Percentiles rank a stretch among this genome's conserved stretches.
Evolutionary conservation across 768 basidiomycete species (phyloP).

Genomic region (Tricholoma sp.): DNA sequence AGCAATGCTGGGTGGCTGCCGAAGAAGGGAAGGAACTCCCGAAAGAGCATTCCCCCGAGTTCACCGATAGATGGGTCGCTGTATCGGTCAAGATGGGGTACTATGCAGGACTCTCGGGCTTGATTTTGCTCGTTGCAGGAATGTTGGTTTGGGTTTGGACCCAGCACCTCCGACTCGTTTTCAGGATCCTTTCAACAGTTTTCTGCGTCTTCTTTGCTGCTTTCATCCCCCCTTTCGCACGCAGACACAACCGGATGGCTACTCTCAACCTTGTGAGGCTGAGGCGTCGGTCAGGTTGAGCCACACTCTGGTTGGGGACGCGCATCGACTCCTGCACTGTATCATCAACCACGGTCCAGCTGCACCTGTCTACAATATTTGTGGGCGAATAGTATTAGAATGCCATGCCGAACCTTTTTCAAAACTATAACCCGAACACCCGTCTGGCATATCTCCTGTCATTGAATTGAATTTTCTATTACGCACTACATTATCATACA

Average conservation of each 20-base stretch:
- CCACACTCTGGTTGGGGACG: not conserved
- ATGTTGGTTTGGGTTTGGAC: not conserved
- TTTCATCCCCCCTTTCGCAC: not conserved
- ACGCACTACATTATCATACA: too few relatives aligned
- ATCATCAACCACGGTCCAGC: too few relatives aligned
- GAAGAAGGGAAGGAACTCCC: not conserved
- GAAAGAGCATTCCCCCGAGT: not conserved
- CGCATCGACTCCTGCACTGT: too few relatives aligned
- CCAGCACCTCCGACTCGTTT: not conserved
- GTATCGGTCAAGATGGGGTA: not conserved
- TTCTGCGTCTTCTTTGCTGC: not conserved
- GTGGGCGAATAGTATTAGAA: too few relatives aligned
- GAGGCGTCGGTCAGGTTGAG: not conserved
- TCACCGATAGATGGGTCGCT: not conserved
- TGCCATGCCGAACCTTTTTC: too few relatives aligned
- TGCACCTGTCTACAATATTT: too few relatives aligned
- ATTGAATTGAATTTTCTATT: too few relatives aligned
- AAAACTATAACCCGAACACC: too few relatives aligned
- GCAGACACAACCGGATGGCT: not conserved
- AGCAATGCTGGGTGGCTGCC: not conserved
- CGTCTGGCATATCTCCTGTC: too few relatives aligned
- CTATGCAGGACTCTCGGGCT: not conserved
- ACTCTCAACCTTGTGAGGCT: not conserved
- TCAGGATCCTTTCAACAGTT: not conserved
- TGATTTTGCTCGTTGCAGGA: not conserved